A percentile compares a stretch with the other conserved stretches of the same genome.
phyloP scores from a whole-genome alignment of 768 basidiomycete species.

The Amanita pseudoporphyria region DNA sequence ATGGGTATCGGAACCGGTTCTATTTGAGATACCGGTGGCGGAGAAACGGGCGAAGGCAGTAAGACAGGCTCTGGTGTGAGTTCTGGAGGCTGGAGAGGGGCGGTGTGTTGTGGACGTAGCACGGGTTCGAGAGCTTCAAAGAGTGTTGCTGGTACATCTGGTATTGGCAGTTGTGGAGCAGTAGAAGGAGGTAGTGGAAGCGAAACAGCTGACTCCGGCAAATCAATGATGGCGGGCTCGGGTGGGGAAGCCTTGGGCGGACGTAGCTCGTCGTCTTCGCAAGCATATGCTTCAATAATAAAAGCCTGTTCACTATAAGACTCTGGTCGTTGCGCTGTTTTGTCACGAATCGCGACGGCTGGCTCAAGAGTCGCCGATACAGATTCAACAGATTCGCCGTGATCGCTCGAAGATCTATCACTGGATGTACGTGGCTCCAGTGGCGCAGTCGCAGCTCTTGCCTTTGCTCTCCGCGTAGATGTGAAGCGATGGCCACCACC shows the following conservation, averaged over 20 bases:
- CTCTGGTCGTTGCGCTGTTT: conserved; percentile 40
- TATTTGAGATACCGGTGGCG: conserved; percentile 14
- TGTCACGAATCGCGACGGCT: conserved; percentile 40
- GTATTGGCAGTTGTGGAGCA: conserved; percentile 14
- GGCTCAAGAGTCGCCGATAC: conserved; percentile 23
- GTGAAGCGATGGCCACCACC: conserved; percentile 80
- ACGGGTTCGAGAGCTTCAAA: conserved; percentile 21
- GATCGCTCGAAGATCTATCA: conserved; percentile 65
- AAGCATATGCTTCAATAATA: conserved; percentile 79
- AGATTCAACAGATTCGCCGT: conserved; percentile 41
- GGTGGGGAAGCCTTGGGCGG: conserved; percentile 16
- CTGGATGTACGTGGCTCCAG: conserved; percentile 52
- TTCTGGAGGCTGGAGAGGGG: background rate
- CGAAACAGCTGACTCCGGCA: background rate
- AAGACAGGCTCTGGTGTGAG: background rate
- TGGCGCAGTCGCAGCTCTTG: conserved; percentile 18
- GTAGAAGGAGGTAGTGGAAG: conserved; percentile 5
- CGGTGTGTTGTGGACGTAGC: conserved; percentile 19
- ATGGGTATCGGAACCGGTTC: background rate
- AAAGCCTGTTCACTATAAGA: conserved; percentile 74
- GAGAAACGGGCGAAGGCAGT: background rate
- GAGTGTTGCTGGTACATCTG: conserved; percentile 27
- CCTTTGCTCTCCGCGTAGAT: conserved; percentile 30
- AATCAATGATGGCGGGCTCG: background rate
- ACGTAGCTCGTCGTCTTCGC: conserved; percentile 33